These are phyloP conservation scores for Plectosphaerella sp. DNA, from an alignment of 2,329 filamentous ascomycete genomes.

Conservation along the genomic window DNA sequence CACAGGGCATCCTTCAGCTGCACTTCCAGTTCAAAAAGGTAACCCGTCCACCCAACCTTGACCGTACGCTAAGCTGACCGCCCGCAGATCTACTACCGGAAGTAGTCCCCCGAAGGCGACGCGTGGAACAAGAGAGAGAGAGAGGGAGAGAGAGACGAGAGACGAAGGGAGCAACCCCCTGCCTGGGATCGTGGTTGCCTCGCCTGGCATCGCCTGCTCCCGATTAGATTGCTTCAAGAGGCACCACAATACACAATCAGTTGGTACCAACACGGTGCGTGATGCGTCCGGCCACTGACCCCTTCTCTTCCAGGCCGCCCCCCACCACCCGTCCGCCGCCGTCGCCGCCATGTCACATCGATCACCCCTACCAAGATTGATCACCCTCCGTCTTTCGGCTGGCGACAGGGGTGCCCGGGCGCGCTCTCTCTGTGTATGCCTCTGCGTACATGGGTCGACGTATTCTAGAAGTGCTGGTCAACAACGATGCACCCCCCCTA, in stretches of 20 bases:
- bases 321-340: not conserved
- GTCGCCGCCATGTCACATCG: not conserved
- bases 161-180: not conserved
- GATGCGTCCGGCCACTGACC: too few relatives aligned
- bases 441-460: not conserved
- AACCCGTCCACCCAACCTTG: constrained; percentile 12
- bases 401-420: not conserved
- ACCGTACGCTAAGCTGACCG: constrained; percentile 11
- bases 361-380: not conserved
- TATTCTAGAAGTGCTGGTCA: not conserved
- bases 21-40: constrained; percentile 99
- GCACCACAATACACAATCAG: too few relatives aligned
- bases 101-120: constrained; percentile 28
- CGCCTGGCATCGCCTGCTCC: not conserved
- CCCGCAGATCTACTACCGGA: constrained; percentile 51
- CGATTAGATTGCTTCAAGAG: too few relatives aligned
- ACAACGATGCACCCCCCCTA: not conserved
- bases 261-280: too few relatives aligned
- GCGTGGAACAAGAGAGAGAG: not conserved
- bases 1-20: constrained; percentile 84
- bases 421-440: not conserved
- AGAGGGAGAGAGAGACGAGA: not conserved
- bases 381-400: not conserved
- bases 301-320: too few relatives aligned
- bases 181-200: not conserved